Evolutionary conservation across 441 rosid genomes (phyloP), one percentile per base, ranked within the genome.

Genomic region (Pelargonium hybrid): DNA sequence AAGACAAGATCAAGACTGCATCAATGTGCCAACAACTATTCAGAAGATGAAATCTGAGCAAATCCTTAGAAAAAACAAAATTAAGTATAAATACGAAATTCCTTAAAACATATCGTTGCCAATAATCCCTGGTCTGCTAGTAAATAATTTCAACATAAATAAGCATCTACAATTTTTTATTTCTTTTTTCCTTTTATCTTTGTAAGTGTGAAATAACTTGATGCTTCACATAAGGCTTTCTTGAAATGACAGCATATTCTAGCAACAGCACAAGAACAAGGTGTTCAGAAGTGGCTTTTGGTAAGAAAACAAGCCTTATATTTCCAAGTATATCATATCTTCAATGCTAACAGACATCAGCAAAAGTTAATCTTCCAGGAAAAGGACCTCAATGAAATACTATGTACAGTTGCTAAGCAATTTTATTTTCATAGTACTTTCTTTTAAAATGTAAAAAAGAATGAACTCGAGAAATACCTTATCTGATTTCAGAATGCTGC

Each of bases 401-500:
- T 45, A 14, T 45, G n/a, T 45, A 14, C n/a, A 4, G 17, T 72
- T 23, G 25, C 52, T 4, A 43, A 15, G 65, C 37, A 73, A 64
- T 59, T 62, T 67, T 62, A 56, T 69, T 50, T 15, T 52, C 11
- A 29, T 43, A 71, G n/a, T 13, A 18, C 14, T 37, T 59, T 41
- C 10, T 39, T 37, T 52, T 64, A 7, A 34, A 31, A 11, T 67
- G 18, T 47, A 39, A 31, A 41, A 74, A 57, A 70, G 0, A 70
- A 21, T 11, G 69, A 69, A 69, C 48, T 54, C 23, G 68, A 66
- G 56, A 71, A 67, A 47, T 83, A 93, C 98, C 97, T 94, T 81
- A 57, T 83, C 90, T 45, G 89, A 77, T 74, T 80, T 87, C 67
- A 78, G 87, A 69, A 61, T 71, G 86, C 97, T 87, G 83, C 97